These are phyloP conservation scores for Geranomyces variabilis DNA, from an alignment of 192 early-diverging fungal genomes.

Conservation along the genomic window DNA sequence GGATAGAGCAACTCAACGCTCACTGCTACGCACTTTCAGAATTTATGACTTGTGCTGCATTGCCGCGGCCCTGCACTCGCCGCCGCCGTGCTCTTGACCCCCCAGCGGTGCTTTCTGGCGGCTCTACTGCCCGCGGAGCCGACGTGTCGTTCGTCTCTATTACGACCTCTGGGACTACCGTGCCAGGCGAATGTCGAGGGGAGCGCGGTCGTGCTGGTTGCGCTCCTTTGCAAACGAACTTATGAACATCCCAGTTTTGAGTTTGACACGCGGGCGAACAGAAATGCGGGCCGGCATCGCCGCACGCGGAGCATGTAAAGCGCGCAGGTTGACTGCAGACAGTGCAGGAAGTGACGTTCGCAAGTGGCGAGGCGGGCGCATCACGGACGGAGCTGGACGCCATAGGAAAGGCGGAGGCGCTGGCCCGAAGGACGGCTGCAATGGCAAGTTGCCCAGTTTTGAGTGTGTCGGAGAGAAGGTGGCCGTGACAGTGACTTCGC, in stretches of 20 bases:
- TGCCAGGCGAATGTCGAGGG: background rate
- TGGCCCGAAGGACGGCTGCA: no score
- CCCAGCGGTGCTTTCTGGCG: background rate
- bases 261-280: constrained; percentile 67
- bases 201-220: background rate
- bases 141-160: background rate
- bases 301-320: constrained; percentile 46
- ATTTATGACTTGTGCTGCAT: constrained; percentile 38
- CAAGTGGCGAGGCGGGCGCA: no score
- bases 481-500: no score
- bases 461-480: no score
- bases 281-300: constrained; percentile 38
- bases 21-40: constrained; percentile 35
- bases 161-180: background rate
- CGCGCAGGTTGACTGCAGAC: constrained; percentile 38
- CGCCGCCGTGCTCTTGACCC: constrained; percentile 9
- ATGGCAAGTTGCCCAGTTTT: no score
- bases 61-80: constrained; percentile 24
- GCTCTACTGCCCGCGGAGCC: background rate
- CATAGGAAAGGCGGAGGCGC: no score
- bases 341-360: constrained; percentile 16
- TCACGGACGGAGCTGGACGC: no score
- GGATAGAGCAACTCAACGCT: background rate
- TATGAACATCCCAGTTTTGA: constrained; percentile 59
- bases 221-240: constrained; percentile 41